phyloP scores from a whole-genome alignment of 164 flowering plant genomes.

The Macadamia integrifolia region DNA sequence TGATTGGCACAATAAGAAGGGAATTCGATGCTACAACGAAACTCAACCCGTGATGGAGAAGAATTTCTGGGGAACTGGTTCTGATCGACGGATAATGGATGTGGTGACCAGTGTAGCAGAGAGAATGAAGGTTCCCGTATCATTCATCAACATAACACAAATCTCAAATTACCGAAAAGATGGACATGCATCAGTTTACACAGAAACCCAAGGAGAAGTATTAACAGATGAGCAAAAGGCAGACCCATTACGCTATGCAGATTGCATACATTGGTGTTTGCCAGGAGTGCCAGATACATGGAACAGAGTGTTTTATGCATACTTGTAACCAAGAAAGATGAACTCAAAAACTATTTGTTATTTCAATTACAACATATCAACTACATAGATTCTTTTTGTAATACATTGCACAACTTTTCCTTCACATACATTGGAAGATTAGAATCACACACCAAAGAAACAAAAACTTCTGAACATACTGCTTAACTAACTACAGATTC shows the following conservation, averaged over 20 bases:
- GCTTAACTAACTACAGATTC: not conserved
- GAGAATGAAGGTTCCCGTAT: slow-evolving; percentile 49
- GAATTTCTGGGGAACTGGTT: slow-evolving; percentile 76
- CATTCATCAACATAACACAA: slow-evolving; percentile 69
- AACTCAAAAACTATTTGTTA: not conserved
- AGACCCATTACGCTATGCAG: slow-evolving; percentile 58
- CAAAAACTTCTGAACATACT: not conserved
- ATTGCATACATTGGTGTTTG: slow-evolving; percentile 92
- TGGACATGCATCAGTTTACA: slow-evolving; percentile 78
- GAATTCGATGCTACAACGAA: slow-evolving; percentile 78
- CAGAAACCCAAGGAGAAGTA: slow-evolving; percentile 63
- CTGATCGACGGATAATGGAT: slow-evolving; percentile 29
- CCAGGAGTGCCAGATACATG: slow-evolving; percentile 95
- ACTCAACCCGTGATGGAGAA: slow-evolving; percentile 63
- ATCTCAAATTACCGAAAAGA: slow-evolving; percentile 84
- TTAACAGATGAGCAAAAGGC: slow-evolving; percentile 58
- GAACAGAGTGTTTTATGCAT: slow-evolving; percentile 29
- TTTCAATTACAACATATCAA: not conserved
- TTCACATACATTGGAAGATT: not conserved
- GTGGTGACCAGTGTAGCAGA: too few species aligned
- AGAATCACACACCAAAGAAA: not conserved
- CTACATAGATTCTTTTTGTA: not conserved
- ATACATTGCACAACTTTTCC: not conserved
- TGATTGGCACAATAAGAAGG: slow-evolving; percentile 69
- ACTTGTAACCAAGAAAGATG: slow-evolving; percentile 31